Conservation (phyloP, 371 early-diverging fungal genomes). For the Rhizopus sp. region DNA sequence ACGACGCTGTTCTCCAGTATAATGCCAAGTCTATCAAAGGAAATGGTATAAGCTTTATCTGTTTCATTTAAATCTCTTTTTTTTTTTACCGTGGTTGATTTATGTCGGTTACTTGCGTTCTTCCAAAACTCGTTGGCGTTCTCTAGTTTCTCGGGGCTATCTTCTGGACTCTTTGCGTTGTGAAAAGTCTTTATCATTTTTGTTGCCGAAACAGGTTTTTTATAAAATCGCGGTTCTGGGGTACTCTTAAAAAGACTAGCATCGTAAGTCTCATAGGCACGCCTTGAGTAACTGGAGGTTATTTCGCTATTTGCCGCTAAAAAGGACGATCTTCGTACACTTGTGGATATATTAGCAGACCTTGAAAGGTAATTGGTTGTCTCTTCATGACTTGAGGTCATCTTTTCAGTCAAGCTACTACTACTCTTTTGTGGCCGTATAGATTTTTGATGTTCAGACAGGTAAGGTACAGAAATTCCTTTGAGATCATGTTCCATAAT, state of each 20-base stretch:
- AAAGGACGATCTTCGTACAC: conserved; percentile 13
- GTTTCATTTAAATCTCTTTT: not conserved
- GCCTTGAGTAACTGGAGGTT: conserved; percentile 8
- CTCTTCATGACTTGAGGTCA: conserved; percentile 18
- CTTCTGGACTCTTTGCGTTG: conserved; percentile 32
- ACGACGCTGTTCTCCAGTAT: conserved; percentile 32
- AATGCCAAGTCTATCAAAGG: conserved; percentile 46
- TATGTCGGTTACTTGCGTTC: conserved; percentile 16
- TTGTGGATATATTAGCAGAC: conserved; percentile 40
- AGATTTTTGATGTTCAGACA: conserved; percentile 27
- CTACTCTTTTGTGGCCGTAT: conserved; percentile 35
- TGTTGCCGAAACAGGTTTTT: conserved; percentile 17
- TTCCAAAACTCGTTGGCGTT: conserved; percentile 16
- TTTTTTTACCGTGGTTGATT: conserved; percentile 31
- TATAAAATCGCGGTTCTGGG: conserved; percentile 40
- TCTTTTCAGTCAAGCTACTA: conserved; percentile 41
- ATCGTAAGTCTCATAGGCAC: conserved; percentile 57
- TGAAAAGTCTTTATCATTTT: conserved; percentile 19
- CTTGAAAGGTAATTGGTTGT: conserved; percentile 38
- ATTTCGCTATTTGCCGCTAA: conserved; percentile 14
- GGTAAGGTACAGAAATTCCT: conserved; percentile 59
- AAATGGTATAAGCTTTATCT: not conserved
- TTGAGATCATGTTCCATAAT: conserved; percentile 71
- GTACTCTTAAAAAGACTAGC: conserved; percentile 49
- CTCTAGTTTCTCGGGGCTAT: conserved; percentile 32